Conservation (phyloP, 192 early-diverging fungal species). For the Irineochytrium annulatum region DNA sequence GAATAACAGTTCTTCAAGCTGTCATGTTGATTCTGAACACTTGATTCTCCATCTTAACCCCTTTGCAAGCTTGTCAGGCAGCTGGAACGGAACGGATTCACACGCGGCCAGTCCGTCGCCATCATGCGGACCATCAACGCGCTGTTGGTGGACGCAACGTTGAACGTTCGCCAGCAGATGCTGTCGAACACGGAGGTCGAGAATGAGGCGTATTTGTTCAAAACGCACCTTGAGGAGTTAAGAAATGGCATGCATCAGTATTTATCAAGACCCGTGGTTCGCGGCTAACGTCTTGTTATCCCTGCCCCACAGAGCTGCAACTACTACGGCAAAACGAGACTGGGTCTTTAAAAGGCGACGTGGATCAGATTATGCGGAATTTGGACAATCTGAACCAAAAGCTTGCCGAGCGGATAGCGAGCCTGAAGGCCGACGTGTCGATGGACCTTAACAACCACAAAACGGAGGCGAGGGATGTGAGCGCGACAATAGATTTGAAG, state of each 20-base stretch:
- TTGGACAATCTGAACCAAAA: slow-evolving; percentile 71
- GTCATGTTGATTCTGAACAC: too few species aligned
- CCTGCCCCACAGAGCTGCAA: too few species aligned
- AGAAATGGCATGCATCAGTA: slow-evolving; percentile 39
- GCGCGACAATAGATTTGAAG: slow-evolving; percentile 59
- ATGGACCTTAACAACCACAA: slow-evolving; percentile 90
- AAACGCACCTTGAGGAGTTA: slow-evolving; percentile 73
- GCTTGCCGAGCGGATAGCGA: slow-evolving; percentile 71
- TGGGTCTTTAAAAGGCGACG: slow-evolving; percentile 31
- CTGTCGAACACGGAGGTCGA: slow-evolving; percentile 75
- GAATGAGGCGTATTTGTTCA: slow-evolving; percentile 80
- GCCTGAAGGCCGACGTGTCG: slow-evolving; percentile 77
- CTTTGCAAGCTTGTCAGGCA: slow-evolving; percentile 61
- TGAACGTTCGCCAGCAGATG: slow-evolving; percentile 45
- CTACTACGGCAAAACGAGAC: slow-evolving; percentile 49
- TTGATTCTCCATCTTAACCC: too few species aligned
- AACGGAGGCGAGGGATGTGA: slow-evolving; percentile 72
- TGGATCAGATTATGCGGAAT: slow-evolving; percentile 69
- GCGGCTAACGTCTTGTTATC: too few species aligned
- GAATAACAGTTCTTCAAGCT: too few species aligned
- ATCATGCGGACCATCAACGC: slow-evolving; percentile 74
- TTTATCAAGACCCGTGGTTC: slow-evolving; percentile 32
- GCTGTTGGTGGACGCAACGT: slow-evolving; percentile 61
- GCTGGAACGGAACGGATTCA: slow-evolving; percentile 64
- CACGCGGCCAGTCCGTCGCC: slow-evolving; percentile 64